Evolutionary conservation across 164 flowering plant genomes (phyloP).

Genomic region (Liriodendron chinense): DNA sequence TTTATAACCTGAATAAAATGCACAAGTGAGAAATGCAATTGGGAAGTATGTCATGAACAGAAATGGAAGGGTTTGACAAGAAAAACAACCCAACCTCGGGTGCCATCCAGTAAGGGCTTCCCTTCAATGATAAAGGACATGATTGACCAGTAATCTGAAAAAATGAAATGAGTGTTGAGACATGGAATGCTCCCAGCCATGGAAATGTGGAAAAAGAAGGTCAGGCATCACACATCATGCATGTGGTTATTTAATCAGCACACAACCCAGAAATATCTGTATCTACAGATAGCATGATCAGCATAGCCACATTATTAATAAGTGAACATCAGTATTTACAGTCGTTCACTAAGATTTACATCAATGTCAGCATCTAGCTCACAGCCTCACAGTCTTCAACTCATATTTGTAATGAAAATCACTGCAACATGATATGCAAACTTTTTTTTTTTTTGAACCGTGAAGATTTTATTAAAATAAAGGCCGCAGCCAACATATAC

Average conservation of each 20-base stretch:
- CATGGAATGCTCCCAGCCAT: neutral
- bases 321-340: no score
- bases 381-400: neutral
- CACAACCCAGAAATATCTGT: neutral
- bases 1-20: slow-evolving; percentile 54
- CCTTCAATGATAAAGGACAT: slow-evolving; percentile 81
- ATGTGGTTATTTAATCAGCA: neutral
- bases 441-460: no score
- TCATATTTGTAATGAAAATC: neutral
- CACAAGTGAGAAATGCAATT: neutral
- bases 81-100: slow-evolving; percentile 66
- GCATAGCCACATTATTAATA: no score
- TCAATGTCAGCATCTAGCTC: neutral
- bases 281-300: neutral
- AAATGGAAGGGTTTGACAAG: neutral
- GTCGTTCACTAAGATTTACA: no score
- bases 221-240: neutral
- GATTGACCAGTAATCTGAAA: slow-evolving; percentile 83
- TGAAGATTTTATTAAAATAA: no score
- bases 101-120: slow-evolving; percentile 98
- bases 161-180: neutral
- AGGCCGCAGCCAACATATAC: no score
- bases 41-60: neutral
- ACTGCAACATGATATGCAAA: neutral
- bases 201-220: neutral